Base-by-base conservation (phyloP, 177 flowering plant genomes). In the Vitis hybrid region DNA sequence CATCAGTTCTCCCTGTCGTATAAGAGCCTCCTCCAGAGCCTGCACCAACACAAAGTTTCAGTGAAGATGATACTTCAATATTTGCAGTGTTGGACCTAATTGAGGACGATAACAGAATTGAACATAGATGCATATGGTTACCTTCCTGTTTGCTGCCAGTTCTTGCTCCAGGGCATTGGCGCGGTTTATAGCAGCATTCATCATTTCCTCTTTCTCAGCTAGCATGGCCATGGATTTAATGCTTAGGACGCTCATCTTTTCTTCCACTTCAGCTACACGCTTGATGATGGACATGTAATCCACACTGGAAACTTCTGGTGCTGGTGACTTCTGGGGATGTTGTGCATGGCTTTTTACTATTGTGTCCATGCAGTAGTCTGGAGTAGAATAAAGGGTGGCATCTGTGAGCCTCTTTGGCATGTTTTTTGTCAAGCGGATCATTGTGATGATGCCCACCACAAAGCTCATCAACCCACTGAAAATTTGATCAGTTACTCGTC, bases 241-340 rank as follows among this genome's bases (percentile, higher is more conserved):
- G 69, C 38, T 59, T 22, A 89, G 80, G 52, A 38, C 67, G 51
- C 19, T 80, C 33, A 89, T 78, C 76, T 81, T 91, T 55, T 87
- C 95, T 73, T 93, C 98, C 54, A 93, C 52, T 50, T 82, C 97
- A 13, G 84, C 82, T 88, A 93, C 82, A 55, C 91, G 88, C 68
- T 85, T 88, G 84, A 86, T 71, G 76, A 86, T 76, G 11, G 79
- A 17, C 59, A 87, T 22, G 82, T 82, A 88, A 1, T 91, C 89
- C 3, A 62, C 59, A 5, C 62, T 57, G 12, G 87, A 71, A 75
- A 87, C 69, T 52, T 80, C 28, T 1, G 87, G 75, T 17, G 69
- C 77, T 4, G 82, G 79, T 47, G 73, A 18, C 73, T 71, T 5
- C 3, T 2, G 22, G 44, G 74, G 71, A 55, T 70, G 24, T 63